Percentiles rank a stretch among this genome's conserved stretches.
These are phyloP conservation scores for Aspergillus sojae DNA, from an alignment of 2,329 filamentous ascomycete genomes.

Conservation along the genomic window DNA sequence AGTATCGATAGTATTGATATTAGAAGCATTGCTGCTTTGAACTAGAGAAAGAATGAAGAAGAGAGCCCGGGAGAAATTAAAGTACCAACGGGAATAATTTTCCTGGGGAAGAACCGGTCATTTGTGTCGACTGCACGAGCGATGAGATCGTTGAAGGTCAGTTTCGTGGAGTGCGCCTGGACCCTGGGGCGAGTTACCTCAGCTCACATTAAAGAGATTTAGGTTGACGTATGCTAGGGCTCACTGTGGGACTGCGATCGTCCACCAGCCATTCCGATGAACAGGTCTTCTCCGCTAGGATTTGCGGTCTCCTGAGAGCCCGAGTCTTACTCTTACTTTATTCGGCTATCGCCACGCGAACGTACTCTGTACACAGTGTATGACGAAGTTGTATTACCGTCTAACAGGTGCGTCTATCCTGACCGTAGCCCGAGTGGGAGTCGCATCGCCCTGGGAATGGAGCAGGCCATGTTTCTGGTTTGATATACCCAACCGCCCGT, in stretches of 20 bases:
- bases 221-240: conserved; percentile 5
- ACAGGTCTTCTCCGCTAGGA: not conserved
- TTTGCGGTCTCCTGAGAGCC: not conserved
- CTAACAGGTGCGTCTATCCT: not conserved
- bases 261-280: conserved; percentile 1
- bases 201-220: conserved; percentile 1
- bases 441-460: not conserved
- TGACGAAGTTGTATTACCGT: not conserved
- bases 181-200: not conserved
- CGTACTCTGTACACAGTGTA: not conserved
- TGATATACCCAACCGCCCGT: not conserved
- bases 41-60: not conserved
- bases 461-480: not conserved
- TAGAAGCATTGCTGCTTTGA: not conserved
- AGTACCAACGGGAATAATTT: not conserved
- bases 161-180: conserved; percentile 2
- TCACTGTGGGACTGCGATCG: conserved; percentile 1
- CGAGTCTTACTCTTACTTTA: not conserved
- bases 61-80: not conserved
- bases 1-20: not conserved
- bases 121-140: conserved; percentile 5
- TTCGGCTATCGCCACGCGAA: not conserved
- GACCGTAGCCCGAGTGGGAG: not conserved
- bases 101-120: conserved; percentile 3
- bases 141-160: conserved; percentile 1